phyloP scores from a whole-genome alignment of 108 stramenopile genomes.

The Seminavis robusta region DNA sequence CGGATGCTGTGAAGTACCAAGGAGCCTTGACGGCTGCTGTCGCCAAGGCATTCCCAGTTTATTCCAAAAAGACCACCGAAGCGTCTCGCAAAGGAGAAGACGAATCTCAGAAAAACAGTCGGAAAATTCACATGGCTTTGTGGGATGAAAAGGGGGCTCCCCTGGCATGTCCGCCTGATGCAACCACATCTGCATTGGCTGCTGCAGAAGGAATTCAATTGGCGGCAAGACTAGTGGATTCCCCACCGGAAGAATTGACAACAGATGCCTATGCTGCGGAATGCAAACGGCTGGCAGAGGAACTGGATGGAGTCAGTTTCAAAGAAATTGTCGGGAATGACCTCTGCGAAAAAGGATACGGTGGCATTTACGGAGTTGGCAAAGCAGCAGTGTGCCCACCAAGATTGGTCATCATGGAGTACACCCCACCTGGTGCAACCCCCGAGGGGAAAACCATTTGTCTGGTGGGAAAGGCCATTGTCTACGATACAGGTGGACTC shows the following conservation, averaged over 20 bases:
- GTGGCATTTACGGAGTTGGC: constrained; percentile 78
- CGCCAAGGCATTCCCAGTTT: constrained; percentile 67
- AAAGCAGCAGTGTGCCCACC: constrained; percentile 82
- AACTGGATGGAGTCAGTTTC: constrained; percentile 15
- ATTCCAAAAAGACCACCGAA: constrained; percentile 40
- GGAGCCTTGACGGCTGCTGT: constrained; percentile 32
- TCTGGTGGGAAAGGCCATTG: constrained; percentile 87
- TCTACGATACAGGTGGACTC: constrained; percentile 90
- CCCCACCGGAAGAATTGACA: constrained; percentile 59
- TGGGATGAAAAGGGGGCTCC: constrained; percentile 9
- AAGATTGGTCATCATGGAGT: constrained; percentile 66
- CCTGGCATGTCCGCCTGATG: constrained; percentile 1
- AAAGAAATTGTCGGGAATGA: constrained; percentile 51
- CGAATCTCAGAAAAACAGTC: constrained; percentile 3
- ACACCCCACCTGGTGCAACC: constrained; percentile 13
- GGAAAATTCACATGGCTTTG: constrained; percentile 28
- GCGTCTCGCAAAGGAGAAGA: not conserved
- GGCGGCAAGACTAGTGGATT: constrained; percentile 71
- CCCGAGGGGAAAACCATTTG: constrained; percentile 40
- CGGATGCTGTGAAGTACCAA: too few relatives aligned
- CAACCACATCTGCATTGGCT: constrained; percentile 13
- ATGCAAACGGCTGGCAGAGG: constrained; percentile 21
- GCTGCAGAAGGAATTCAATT: constrained; percentile 54
- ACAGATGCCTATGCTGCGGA: constrained; percentile 48
- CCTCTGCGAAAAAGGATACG: constrained; percentile 32